These are phyloP conservation scores for Simplicillium sp. DNA, from an alignment of 2,329 filamentous ascomycete genomes.

Conservation along the genomic window DNA sequence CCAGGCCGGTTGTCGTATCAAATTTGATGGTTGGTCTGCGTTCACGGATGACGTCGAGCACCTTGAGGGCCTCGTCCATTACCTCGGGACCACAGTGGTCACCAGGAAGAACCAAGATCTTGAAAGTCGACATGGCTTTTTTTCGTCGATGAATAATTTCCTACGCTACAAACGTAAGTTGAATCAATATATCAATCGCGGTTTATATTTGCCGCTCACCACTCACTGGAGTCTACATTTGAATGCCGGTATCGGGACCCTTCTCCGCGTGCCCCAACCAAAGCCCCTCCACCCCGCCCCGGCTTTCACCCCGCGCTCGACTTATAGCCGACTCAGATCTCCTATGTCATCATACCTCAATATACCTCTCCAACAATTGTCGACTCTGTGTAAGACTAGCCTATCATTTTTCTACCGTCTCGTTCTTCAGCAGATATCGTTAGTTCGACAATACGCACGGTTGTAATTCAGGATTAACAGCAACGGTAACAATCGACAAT, in stretches of 20 bases:
- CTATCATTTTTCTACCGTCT: too few species aligned
- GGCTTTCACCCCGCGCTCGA: neutral
- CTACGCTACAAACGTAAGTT: neutral
- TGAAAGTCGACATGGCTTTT: conserved; percentile 9
- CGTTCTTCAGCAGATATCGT: too few species aligned
- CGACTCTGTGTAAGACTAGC: too few species aligned
- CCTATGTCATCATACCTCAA: too few species aligned
- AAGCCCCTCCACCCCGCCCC: too few species aligned
- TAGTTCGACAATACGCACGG: too few species aligned
- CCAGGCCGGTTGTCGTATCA: conserved; percentile 15
- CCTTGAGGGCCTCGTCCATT: conserved; percentile 33
- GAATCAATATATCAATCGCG: too few species aligned
- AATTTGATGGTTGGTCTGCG: conserved; percentile 19
- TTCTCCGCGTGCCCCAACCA: neutral
- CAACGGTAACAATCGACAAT: too few species aligned
- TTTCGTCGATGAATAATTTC: too few species aligned
- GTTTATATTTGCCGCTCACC: neutral
- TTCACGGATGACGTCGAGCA: conserved; percentile 30
- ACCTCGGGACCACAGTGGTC: conserved; percentile 39
- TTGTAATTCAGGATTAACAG: too few species aligned
- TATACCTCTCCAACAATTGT: too few species aligned
- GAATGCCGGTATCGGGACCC: neutral
- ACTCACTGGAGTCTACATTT: too few species aligned
- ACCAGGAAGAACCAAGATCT: conserved; percentile 33
- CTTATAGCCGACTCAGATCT: neutral